Percentiles rank a stretch among this genome's conserved stretches.
Evolutionary conservation across 2,329 filamentous ascomycete genomes (phyloP).

Genomic region (Capronia coronata): DNA sequence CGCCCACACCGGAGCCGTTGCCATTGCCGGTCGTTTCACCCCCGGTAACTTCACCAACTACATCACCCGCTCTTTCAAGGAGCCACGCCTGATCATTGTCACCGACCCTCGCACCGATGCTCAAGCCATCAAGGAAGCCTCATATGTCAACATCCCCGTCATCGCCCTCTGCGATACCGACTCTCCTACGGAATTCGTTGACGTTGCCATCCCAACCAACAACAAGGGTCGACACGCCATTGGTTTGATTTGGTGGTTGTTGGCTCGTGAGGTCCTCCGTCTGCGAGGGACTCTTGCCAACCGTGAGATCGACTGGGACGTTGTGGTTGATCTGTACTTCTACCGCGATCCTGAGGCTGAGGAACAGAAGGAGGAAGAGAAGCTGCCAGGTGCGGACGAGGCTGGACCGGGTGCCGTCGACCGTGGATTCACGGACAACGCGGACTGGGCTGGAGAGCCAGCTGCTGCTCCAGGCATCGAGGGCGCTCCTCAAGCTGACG

Average conservation of each 20-base stretch:
- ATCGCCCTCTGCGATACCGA: slow-evolving; percentile 99
- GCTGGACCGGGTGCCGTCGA: slow-evolving; percentile 72
- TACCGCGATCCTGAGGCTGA: slow-evolving; percentile 99
- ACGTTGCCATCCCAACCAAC: slow-evolving; percentile 99
- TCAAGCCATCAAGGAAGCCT: slow-evolving; percentile 99
- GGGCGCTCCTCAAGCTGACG: slow-evolving; percentile 52
- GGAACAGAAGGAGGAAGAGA: slow-evolving; percentile 92
- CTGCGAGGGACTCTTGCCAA: slow-evolving; percentile 93
- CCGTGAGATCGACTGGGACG: slow-evolving; percentile 96
- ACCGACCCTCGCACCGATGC: slow-evolving; percentile 99
- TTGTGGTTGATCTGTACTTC: slow-evolving; percentile 99
- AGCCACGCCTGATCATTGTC: slow-evolving; percentile 98
- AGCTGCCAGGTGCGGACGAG: slow-evolving; percentile 79
- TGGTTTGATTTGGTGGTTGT: slow-evolving; percentile 98
- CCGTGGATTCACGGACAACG: slow-evolving; percentile 72
- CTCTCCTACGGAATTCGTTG: slow-evolving; percentile 98
- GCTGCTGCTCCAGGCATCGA: slow-evolving; percentile 60
- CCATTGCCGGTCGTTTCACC: slow-evolving; percentile 99
- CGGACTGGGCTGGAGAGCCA: slow-evolving; percentile 67
- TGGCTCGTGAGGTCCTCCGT: slow-evolving; percentile 98
- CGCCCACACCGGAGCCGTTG: slow-evolving; percentile 91
- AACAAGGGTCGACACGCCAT: slow-evolving; percentile 99
- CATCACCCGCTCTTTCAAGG: slow-evolving; percentile 99
- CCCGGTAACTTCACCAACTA: slow-evolving; percentile 99
- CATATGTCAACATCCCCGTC: slow-evolving; percentile 99